phyloP scores from a whole-genome alignment of 1,284 basidiomycete species.

The Pascua sp. region DNA sequence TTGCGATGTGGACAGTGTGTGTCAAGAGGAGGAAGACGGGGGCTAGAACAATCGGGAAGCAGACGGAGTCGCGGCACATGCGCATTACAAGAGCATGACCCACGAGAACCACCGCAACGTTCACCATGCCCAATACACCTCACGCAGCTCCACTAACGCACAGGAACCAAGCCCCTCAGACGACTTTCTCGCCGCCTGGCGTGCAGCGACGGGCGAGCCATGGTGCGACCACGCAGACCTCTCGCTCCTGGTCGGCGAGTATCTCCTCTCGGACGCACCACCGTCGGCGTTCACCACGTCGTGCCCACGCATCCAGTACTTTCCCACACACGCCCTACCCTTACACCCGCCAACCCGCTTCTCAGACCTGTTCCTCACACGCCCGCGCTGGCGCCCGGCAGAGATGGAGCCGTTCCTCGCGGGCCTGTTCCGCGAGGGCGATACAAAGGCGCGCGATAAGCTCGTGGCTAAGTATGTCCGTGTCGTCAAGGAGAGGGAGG shows the following conservation, averaged over 20 bases:
- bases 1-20: background rate
- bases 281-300: constrained; percentile 22
- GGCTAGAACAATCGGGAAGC: too few species aligned
- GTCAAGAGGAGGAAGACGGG: too few species aligned
- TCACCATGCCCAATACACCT: too few species aligned
- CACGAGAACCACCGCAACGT: too few species aligned
- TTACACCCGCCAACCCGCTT: constrained; percentile 72
- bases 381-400: constrained; percentile 68
- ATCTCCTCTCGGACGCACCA: constrained; percentile 50
- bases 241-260: constrained; percentile 62
- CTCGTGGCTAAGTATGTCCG: constrained; percentile 79
- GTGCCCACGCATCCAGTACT: constrained; percentile 57
- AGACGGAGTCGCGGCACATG: too few species aligned
- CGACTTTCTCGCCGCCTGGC: constrained; percentile 66
- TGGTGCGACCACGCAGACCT: constrained; percentile 63
- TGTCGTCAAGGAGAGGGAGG: constrained; percentile 66
- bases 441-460: constrained; percentile 77
- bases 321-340: constrained; percentile 69
- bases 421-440: constrained; percentile 67
- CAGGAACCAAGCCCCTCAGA: constrained; percentile 39
- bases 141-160: too few species aligned
- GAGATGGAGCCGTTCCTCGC: constrained; percentile 76
- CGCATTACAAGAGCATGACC: too few species aligned
- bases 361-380: constrained; percentile 74
- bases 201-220: constrained; percentile 64